Base-by-base conservation (phyloP, 2,329 filamentous ascomycete species). In the Cladosporium austrohemisphaericum region DNA sequence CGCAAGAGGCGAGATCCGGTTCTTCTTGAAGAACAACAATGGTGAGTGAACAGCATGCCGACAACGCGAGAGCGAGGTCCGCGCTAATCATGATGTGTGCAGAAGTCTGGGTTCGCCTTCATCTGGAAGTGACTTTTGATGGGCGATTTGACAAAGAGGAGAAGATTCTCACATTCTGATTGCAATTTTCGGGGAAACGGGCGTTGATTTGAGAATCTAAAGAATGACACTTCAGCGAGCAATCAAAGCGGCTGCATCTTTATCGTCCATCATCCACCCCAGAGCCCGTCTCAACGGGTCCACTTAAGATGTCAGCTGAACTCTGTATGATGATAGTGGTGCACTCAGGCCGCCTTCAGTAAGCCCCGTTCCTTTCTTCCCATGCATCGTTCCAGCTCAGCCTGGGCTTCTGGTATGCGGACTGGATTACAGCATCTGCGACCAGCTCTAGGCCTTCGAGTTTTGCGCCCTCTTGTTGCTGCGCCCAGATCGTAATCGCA, bases 401-500 rank as follows among this genome's bases (percentile, higher is more conserved):
- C 38, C 16, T 43, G 2, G 44, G 44, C 14, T 38, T 47, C 9
- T 23, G 33, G 19, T 47, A 52, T 6, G 75, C 75, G 40, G 76
- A 79, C 60, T 73, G 65, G 3, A 84, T 70, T 9, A 79, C 67
- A 5, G 68, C 71, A 14, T 74, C 73, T 14, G 74, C 65, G 19
- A 67, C 70, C 55, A 84, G 61, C 32, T 72, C 69, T 28, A 86
- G 66, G 0, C 72, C 73, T 0, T 74, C 73, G 8, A 86, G 53
- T 56, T 74, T 79, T 0, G 76, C 81, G 5, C 78, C 80, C 2
- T 63, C 66, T 0, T 65, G 64, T 26, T 81, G 76, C 49, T 82
- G 69, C 0, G 80, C 78, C 85, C 85, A 89, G 9, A 89, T 61
- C 13, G 75, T 79, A 7, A 89, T 55, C 0, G 77, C 83, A 4